These are phyloP conservation scores for Takashimella koratensis DNA, from an alignment of 1,284 basidiomycete genomes.

Conservation along the genomic window DNA sequence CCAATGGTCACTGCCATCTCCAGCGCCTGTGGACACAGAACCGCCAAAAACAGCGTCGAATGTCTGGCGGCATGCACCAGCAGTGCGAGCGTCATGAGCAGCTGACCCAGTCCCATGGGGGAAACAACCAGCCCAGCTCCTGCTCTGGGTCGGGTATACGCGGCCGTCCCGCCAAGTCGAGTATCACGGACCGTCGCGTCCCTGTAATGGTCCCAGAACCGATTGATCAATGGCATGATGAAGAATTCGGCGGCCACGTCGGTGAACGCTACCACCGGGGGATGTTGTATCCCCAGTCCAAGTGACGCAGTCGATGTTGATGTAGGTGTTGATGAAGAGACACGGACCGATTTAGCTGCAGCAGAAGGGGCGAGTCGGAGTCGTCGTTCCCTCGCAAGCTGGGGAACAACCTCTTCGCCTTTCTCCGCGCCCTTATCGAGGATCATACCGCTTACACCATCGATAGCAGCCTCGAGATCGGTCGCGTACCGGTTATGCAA, in stretches of 20 bases:
- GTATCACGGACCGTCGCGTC: constrained; percentile 72
- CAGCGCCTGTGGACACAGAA: constrained; percentile 73
- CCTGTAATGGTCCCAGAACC: constrained; percentile 84
- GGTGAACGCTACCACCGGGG: constrained; percentile 55
- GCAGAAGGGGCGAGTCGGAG: constrained; percentile 58
- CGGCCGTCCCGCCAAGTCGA: constrained; percentile 54
- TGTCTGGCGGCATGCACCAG: constrained; percentile 75
- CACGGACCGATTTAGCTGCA: not conserved
- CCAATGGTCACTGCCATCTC: constrained; percentile 77
- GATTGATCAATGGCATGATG: constrained; percentile 79
- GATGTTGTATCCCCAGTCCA: constrained; percentile 4
- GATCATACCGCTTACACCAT: constrained; percentile 31
- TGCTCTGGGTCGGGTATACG: constrained; percentile 60
- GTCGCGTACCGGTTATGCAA: constrained; percentile 67
- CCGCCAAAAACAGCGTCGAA: constrained; percentile 69
- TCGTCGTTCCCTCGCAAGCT: constrained; percentile 66
- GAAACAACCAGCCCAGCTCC: constrained; percentile 77
- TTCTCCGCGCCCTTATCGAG: constrained; percentile 36
- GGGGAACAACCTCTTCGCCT: constrained; percentile 53
- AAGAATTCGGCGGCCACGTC: constrained; percentile 78
- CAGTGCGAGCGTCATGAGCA: constrained; percentile 72
- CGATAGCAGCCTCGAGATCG: constrained; percentile 37
- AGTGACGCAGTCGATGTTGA: constrained; percentile 21
- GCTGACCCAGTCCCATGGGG: constrained; percentile 67
- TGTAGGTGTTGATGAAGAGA: constrained; percentile 21